Percentiles rank a stretch among this genome's conserved stretches.
Conservation (phyloP, 768 basidiomycete species). For the Leccinum rimulosum region DNA sequence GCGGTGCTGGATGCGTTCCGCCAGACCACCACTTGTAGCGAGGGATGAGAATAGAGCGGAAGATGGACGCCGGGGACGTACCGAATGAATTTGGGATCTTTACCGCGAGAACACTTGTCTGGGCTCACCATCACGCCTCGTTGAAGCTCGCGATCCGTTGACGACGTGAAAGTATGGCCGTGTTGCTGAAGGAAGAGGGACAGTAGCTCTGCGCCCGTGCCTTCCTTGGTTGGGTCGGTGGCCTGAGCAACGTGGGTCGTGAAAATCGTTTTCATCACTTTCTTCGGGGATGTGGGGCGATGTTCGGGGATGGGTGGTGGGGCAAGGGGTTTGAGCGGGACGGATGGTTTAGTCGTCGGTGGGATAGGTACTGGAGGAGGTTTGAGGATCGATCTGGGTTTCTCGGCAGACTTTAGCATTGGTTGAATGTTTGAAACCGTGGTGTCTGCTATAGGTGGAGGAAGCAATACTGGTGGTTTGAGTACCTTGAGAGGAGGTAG, state of each 20-base stretch:
- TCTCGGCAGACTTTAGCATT: conserved; percentile 15
- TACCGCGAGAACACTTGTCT: conserved; percentile 46
- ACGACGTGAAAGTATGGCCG: conserved; percentile 34
- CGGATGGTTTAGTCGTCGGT: conserved; percentile 9
- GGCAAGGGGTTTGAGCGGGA: conserved; percentile 24
- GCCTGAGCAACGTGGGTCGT: conserved; percentile 52
- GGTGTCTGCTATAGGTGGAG: not conserved
- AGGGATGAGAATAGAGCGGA: not conserved
- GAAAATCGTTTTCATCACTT: conserved; percentile 47
- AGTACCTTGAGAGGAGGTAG: conserved; percentile 13
- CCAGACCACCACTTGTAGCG: conserved; percentile 51
- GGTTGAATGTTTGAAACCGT: conserved; percentile 8
- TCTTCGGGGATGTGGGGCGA: conserved; percentile 25
- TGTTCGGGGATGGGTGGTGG: conserved; percentile 27
- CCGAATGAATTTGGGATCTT: conserved; percentile 47
- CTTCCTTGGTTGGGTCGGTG: conserved; percentile 51
- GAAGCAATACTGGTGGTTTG: conserved; percentile 15
- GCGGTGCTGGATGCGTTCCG: conserved; percentile 45
- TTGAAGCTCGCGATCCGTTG: conserved; percentile 36
- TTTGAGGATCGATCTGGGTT: conserved; percentile 26
- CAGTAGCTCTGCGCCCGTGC: conserved; percentile 47
- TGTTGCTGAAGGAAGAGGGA: conserved; percentile 53
- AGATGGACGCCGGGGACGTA: conserved; percentile 25
- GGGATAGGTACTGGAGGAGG: conserved; percentile 25
- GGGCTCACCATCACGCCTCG: conserved; percentile 62